Percentiles rank a stretch among this genome's conserved stretches.
Evolutionary conservation across 441 rosid genomes (phyloP).

Genomic region (Gossypium lobatum): DNA sequence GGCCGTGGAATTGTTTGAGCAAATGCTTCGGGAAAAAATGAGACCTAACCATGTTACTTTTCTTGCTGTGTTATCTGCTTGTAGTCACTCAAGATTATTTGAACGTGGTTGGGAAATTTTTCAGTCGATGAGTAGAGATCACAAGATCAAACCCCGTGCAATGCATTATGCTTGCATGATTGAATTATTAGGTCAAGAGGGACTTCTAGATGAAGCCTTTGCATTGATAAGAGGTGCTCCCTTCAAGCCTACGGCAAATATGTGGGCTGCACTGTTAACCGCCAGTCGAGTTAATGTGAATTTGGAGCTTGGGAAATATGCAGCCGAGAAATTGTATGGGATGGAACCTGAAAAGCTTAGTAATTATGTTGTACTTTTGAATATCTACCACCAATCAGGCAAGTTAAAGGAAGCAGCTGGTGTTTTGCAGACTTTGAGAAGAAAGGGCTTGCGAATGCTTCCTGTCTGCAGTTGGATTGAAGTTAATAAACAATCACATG

Average conservation of each 20-base stretch:
- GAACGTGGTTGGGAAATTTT: slow-evolving; percentile 78
- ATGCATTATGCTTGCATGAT: slow-evolving; percentile 90
- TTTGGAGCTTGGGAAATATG: slow-evolving; percentile 73
- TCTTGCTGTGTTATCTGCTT: slow-evolving; percentile 77
- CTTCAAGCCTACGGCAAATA: slow-evolving; percentile 64
- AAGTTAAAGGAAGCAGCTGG: slow-evolving; percentile 63
- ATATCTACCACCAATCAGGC: slow-evolving; percentile 69
- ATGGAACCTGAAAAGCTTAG: slow-evolving; percentile 83
- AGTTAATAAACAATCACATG: slow-evolving; percentile 41
- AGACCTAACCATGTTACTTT: slow-evolving; percentile 77
- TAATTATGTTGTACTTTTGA: slow-evolving; percentile 70
- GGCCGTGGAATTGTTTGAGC: slow-evolving; percentile 65
- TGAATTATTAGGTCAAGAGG: slow-evolving; percentile 73
- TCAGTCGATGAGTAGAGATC: slow-evolving; percentile 56
- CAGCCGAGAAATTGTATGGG: slow-evolving; percentile 72
- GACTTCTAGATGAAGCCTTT: slow-evolving; percentile 80
- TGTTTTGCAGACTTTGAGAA: slow-evolving; percentile 58
- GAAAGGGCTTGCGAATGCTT: slow-evolving; percentile 70
- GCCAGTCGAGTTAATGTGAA: slow-evolving; percentile 72
- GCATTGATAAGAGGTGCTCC: slow-evolving; percentile 62
- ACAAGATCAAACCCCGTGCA: slow-evolving; percentile 71
- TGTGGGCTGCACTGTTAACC: slow-evolving; percentile 92
- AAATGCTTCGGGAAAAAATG: slow-evolving; percentile 50
- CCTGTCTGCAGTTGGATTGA: slow-evolving; percentile 85
- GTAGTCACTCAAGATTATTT: slow-evolving; percentile 68